phyloP scores from a whole-genome alignment of 2,329 filamentous ascomycete genomes.

The Chaetoscypha palmicola region DNA sequence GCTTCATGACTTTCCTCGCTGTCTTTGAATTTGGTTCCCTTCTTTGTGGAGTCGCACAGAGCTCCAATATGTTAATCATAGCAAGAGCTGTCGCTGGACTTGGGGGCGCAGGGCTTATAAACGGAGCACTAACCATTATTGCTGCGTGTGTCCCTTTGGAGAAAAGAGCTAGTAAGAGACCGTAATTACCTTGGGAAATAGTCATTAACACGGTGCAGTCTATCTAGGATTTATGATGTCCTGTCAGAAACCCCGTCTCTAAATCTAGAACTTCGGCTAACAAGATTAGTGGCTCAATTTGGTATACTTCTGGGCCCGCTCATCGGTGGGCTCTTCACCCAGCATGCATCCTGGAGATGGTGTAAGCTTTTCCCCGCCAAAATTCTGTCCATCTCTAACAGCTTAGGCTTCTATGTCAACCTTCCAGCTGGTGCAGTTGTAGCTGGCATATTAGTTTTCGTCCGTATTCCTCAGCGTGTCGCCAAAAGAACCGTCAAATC shows the following conservation, averaged over 20 bases:
- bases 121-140: constrained; percentile 46
- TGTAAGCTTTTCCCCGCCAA: constrained; percentile 17
- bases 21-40: constrained; percentile 50
- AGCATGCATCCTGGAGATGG: constrained; percentile 32
- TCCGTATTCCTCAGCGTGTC: constrained; percentile 29
- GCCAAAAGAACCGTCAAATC: constrained; percentile 2
- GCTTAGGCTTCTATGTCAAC: constrained; percentile 35
- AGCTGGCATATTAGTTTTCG: constrained; percentile 31
- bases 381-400: background rate
- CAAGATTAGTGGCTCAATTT: constrained; percentile 14
- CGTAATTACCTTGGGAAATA: background rate
- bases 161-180: constrained; percentile 12
- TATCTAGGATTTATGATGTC: constrained; percentile 21
- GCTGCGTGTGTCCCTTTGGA: constrained; percentile 30
- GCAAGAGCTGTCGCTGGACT: constrained; percentile 48
- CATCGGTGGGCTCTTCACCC: constrained; percentile 31
- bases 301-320: constrained; percentile 28
- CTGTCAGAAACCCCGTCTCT: too few relatives aligned
- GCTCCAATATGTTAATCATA: constrained; percentile 45
- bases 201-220: constrained; percentile 5
- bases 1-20: constrained; percentile 37
- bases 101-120: constrained; percentile 44
- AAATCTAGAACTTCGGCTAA: too few relatives aligned
- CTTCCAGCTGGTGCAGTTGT: constrained; percentile 35
- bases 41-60: constrained; percentile 44